Conservation (phyloP, 768 basidiomycete species). For the Suillus spraguei region DNA sequence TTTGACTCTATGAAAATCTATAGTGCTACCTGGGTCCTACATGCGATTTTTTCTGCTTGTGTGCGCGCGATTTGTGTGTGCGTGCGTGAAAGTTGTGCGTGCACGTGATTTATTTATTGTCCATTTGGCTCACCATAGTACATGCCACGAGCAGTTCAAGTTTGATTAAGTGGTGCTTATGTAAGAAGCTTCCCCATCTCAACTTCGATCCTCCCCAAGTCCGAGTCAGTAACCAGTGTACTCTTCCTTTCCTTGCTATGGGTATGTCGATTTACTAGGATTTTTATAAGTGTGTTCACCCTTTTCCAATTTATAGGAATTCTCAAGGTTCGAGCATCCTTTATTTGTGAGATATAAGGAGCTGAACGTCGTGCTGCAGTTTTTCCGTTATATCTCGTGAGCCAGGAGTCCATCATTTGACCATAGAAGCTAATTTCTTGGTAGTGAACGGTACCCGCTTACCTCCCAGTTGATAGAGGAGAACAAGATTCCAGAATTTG, state of each 20-base stretch:
- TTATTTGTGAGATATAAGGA: neutral
- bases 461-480: conserved; percentile 98
- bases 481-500: conserved; percentile 99
- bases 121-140: too few relatives aligned
- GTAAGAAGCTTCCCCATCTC: conserved; percentile 1
- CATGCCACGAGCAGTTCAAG: too few relatives aligned
- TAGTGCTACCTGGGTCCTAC: too few relatives aligned
- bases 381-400: conserved; percentile 95
- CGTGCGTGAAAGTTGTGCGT: too few relatives aligned
- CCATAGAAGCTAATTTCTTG: conserved; percentile 17
- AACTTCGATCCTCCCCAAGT: neutral
- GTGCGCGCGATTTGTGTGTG: too few relatives aligned
- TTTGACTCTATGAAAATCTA: too few relatives aligned
- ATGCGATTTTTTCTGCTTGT: too few relatives aligned
- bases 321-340: conserved; percentile 54
- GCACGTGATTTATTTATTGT: too few relatives aligned
- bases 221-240: neutral
- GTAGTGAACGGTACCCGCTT: conserved; percentile 94
- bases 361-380: conserved; percentile 48
- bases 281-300: conserved; percentile 10
- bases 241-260: neutral
- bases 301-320: conserved; percentile 43
- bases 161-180: neutral
- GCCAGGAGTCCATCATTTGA: conserved; percentile 27
- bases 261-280: neutral